phyloP scores from a whole-genome alignment of 2,329 filamentous ascomycete species.

The Trichoderma atrobrunneum region DNA sequence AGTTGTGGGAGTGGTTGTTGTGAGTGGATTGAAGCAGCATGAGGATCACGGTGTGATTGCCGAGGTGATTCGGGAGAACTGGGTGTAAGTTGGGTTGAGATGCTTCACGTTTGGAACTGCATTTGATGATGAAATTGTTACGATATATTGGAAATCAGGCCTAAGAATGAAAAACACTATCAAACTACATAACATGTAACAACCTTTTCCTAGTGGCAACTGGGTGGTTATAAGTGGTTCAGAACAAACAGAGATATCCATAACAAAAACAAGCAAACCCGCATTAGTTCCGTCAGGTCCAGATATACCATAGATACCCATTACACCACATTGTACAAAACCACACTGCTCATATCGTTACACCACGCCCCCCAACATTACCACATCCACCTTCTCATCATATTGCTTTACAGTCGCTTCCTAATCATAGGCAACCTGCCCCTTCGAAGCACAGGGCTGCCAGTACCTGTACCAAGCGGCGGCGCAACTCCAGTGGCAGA shows the following conservation, averaged over 20 bases:
- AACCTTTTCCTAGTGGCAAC: not conserved
- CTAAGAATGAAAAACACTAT: not conserved
- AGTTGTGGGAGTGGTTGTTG: slow-evolving; percentile 69
- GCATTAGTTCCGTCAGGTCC: not conserved
- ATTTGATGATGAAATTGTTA: not conserved
- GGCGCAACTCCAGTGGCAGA: not conserved
- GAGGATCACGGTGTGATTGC: slow-evolving; percentile 76
- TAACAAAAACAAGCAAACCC: not conserved
- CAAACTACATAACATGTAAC: not conserved
- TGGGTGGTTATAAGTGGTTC: not conserved
- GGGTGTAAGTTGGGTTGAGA: slow-evolving; percentile 27
- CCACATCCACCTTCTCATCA: no score
- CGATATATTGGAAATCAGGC: not conserved
- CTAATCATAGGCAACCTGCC: not conserved
- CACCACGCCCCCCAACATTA: not conserved
- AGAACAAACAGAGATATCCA: not conserved
- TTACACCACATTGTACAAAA: not conserved
- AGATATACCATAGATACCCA: slow-evolving; percentile 1
- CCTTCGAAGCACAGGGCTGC: not conserved
- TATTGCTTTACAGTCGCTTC: not conserved
- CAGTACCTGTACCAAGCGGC: not conserved
- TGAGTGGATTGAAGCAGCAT: slow-evolving; percentile 72
- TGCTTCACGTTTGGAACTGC: not conserved
- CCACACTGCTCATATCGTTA: not conserved
- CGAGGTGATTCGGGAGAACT: slow-evolving; percentile 60